Conservation (phyloP, 148 eudicot genomes). For the Persicaria maculosa region DNA sequence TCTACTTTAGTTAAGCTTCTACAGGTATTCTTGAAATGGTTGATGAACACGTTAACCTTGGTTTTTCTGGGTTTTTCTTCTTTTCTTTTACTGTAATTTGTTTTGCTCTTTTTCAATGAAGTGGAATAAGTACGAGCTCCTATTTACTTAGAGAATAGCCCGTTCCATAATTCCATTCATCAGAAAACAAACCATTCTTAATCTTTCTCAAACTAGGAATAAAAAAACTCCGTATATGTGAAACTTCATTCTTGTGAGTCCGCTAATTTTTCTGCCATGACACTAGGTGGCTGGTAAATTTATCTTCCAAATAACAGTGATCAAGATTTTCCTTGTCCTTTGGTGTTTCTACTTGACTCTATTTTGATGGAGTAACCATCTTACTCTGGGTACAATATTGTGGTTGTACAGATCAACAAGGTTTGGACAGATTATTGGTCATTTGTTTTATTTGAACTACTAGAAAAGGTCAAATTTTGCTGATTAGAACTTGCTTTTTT, state of each 20-base stretch:
- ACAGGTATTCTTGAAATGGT: slow-evolving; percentile 39
- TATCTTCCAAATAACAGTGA: background rate
- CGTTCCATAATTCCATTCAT: background rate
- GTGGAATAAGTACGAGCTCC: background rate
- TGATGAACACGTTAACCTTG: background rate
- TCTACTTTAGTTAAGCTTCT: slow-evolving; percentile 82
- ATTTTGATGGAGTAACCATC: background rate
- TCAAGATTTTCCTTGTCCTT: background rate
- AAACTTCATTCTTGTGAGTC: background rate
- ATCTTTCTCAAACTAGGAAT: background rate
- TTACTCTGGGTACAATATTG: background rate
- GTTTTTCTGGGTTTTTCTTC: background rate
- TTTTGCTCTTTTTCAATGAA: background rate
- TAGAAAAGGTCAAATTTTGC: background rate
- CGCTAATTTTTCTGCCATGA: background rate
- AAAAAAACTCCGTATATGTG: background rate
- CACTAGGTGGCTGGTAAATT: background rate
- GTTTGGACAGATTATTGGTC: background rate
- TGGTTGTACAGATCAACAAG: background rate
- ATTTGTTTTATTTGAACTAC: background rate
- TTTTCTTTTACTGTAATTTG: background rate
- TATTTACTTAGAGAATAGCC: background rate
- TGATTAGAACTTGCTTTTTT: background rate
- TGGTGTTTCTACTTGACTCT: background rate
- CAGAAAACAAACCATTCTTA: background rate